Evolutionary conservation across 2,329 filamentous ascomycete genomes (phyloP).

Genomic region (Myriosclerotinia curreyana): DNA sequence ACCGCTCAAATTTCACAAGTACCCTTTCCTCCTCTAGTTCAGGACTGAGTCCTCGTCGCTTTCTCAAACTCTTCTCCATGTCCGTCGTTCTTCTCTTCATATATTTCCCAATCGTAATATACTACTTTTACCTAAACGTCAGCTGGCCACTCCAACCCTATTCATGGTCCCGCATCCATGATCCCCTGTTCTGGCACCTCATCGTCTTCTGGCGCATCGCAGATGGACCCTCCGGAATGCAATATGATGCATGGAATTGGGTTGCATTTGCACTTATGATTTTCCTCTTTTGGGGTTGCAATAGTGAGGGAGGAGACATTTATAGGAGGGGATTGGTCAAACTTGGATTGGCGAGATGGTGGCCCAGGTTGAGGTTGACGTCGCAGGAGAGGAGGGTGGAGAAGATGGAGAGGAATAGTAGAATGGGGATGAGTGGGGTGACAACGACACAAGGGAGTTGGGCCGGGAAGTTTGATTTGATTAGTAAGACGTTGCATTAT

Average conservation of each 20-base stretch:
- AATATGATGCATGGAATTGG: constrained; percentile 57
- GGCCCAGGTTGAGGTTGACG: constrained; percentile 28
- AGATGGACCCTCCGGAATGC: constrained; percentile 41
- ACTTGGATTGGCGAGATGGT: constrained; percentile 31
- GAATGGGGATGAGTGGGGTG: neutral
- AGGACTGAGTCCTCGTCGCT: constrained; percentile 56
- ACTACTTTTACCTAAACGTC: constrained; percentile 51
- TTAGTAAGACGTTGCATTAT: constrained; percentile 31
- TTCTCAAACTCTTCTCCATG: constrained; percentile 59
- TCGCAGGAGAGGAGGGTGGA: constrained; percentile 18
- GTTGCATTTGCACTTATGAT: constrained; percentile 52
- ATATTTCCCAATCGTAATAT: constrained; percentile 53
- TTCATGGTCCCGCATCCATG: constrained; percentile 54
- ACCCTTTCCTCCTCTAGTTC: constrained; percentile 51
- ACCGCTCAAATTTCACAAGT: constrained; percentile 55
- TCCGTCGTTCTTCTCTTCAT: constrained; percentile 49
- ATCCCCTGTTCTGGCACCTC: constrained; percentile 45
- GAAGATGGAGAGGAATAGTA: constrained; percentile 11
- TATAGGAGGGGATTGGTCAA: constrained; percentile 42
- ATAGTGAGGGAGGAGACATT: constrained; percentile 55
- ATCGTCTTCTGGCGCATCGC: constrained; percentile 47
- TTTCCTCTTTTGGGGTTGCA: constrained; percentile 64
- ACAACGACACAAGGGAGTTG: constrained; percentile 11
- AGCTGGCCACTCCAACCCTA: constrained; percentile 43
- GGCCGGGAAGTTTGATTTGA: constrained; percentile 29